phyloP scores from a whole-genome alignment of 2,329 filamentous ascomycete genomes.

The Gliomastix tumulicola region DNA sequence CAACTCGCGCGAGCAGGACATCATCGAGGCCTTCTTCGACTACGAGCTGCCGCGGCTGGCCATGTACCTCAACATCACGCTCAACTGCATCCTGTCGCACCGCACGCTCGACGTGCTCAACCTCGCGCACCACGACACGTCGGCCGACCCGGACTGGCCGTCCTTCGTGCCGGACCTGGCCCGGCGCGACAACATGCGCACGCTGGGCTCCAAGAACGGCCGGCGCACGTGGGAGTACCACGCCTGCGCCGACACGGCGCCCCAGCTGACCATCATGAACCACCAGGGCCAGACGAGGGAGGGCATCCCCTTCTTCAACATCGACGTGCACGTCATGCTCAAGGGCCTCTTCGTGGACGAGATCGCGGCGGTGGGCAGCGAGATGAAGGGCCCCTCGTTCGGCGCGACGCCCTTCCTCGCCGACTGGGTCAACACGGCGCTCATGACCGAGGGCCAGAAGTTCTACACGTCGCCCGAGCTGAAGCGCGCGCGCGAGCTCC shows the following conservation, averaged over 20 bases:
- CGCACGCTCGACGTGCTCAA: constrained; percentile 5
- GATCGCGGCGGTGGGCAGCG: constrained; percentile 3
- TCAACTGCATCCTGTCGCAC: constrained; percentile 6
- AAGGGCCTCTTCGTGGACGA: constrained; percentile 5
- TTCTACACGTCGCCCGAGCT: constrained; percentile 7
- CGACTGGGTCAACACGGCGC: constrained; percentile 7
- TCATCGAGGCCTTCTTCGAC: constrained; percentile 8
- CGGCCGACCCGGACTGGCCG: constrained; percentile 2
- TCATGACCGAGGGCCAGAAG: constrained; percentile 4
- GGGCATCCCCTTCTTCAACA: constrained; percentile 5
- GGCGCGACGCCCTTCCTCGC: constrained; percentile 5
- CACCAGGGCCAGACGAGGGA: not conserved
- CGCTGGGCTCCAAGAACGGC: constrained; percentile 4
- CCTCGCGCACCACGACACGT: constrained; percentile 4
- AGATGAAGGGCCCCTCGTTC: constrained; percentile 7
- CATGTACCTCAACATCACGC: constrained; percentile 6
- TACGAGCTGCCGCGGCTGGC: constrained; percentile 4
- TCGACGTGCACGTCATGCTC: constrained; percentile 6
- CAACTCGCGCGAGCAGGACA: constrained; percentile 5
- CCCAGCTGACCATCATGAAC: constrained; percentile 5
- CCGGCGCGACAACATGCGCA: constrained; percentile 1
- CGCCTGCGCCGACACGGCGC: constrained; percentile 4
- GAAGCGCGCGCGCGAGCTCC: constrained; percentile 2
- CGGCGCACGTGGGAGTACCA: constrained; percentile 7
- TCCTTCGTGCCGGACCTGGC: constrained; percentile 7